These are phyloP conservation scores for Dioscorea cayenensis DNA, from an alignment of 116 monocot species.

Conservation along the genomic window DNA sequence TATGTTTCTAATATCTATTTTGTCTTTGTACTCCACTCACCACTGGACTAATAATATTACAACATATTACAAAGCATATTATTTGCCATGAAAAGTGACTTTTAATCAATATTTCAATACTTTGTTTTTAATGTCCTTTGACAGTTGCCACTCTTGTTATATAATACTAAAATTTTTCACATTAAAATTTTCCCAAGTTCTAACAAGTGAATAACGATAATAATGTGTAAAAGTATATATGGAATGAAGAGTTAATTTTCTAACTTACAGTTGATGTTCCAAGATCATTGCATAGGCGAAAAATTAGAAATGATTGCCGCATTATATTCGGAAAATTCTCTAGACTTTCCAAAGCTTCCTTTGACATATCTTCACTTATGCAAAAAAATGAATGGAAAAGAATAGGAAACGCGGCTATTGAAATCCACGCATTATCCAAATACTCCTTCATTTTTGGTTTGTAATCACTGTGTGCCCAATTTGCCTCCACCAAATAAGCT, in stretches of 20 bases:
- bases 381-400: constrained; percentile 4
- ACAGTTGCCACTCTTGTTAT: too few relatives aligned
- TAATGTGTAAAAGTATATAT: neutral
- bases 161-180: neutral
- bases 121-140: too few relatives aligned
- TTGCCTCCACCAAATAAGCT: constrained; percentile 18
- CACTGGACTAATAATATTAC: too few relatives aligned
- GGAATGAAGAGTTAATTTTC: neutral
- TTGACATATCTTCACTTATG: constrained; percentile 1
- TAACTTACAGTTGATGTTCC: constrained; percentile 26
- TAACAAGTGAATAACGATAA: neutral
- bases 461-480: constrained; percentile 15
- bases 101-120: too few relatives aligned
- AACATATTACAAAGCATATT: too few relatives aligned
- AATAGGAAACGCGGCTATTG: neutral
- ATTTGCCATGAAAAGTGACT: too few relatives aligned
- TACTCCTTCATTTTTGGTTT: constrained; percentile 33
- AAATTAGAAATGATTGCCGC: constrained; percentile 6
- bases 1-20: too few relatives aligned
- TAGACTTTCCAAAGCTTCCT: constrained; percentile 8
- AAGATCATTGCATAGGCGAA: constrained; percentile 35
- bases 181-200: neutral
- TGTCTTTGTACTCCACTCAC: too few relatives aligned
- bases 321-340: constrained; percentile 11
- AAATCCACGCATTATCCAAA: constrained; percentile 24